Evolutionary conservation across 306 rosid species (phyloP).

Genomic region (Lathyrus aphaca): DNA sequence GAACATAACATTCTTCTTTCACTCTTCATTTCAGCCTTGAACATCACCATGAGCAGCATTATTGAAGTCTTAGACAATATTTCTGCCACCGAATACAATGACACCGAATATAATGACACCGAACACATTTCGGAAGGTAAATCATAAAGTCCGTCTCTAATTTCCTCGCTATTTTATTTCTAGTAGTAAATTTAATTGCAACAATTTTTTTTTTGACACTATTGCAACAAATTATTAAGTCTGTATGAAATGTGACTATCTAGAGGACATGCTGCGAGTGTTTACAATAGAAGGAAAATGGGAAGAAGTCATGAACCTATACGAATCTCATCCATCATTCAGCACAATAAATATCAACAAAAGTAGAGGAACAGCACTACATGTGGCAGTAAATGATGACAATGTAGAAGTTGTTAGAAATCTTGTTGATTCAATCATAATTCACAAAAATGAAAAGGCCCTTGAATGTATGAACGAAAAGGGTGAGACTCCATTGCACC

Average conservation of each 20-base stretch:
- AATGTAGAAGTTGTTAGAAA: not conserved
- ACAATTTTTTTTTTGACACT: too few relatives aligned
- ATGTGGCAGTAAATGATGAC: too few relatives aligned
- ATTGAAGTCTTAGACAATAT: not conserved
- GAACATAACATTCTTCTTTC: not conserved
- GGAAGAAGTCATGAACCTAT: too few relatives aligned
- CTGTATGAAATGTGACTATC: not conserved
- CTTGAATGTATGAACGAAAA: not conserved
- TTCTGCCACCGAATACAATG: not conserved
- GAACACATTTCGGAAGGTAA: not conserved
- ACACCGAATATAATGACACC: not conserved
- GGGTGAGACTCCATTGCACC: slow-evolving; percentile 60
- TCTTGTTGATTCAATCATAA: not conserved
- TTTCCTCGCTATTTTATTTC: not conserved
- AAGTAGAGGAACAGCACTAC: too few relatives aligned
- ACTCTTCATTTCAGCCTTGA: not conserved
- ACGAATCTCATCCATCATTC: too few relatives aligned
- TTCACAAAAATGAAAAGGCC: not conserved
- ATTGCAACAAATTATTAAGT: not conserved
- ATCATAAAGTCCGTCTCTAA: rapidly evolving
- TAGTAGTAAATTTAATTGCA: not conserved
- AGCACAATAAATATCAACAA: too few relatives aligned
- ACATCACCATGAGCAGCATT: not conserved
- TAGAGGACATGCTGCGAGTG: too few relatives aligned
- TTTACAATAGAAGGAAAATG: too few relatives aligned